Evolutionary conservation across 345 rosid genomes (phyloP), one percentile per base, ranked within the genome.

Genomic region (Ailanthus altissimus): DNA sequence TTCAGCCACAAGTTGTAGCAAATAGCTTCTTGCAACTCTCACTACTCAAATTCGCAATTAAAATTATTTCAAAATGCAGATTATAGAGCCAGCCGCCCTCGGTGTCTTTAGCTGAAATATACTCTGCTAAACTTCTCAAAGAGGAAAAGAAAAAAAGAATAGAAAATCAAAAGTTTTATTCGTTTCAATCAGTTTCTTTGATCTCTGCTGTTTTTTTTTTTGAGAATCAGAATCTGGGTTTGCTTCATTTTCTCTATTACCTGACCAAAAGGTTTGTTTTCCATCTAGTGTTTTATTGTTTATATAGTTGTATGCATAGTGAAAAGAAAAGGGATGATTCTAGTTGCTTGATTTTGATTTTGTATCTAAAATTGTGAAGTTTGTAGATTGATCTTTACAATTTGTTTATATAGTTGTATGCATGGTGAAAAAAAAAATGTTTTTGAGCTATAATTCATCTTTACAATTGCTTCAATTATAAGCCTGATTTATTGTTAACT

Each of bases 1-100:
- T 72, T 81, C 70, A 83, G 82, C 93, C 93, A 85, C 89, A 76
- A 59, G 10, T 80, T 51, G 42, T 16, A 8, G 12, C 53, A 8
- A 23, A 26, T 23, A 3, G 20, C 56, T 38, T 80, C 32, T 23
- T 13, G 7, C 25, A 36, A 51, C 65, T 53, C 47, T 50, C 32
- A 72, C 49, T 14, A n/a, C n/a, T n/a, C n/a, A n/a, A n/a, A n/a
- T n/a, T n/a, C n/a, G n/a, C n/a, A n/a, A n/a, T n/a, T n/a, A n/a
- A n/a, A n/a, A 32, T 32, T 32, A 32, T 3, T 3, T 1, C 38
- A 32, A 32, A n/a, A 3, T 32, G 38, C 2, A 32, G 3, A 32
- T 32, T 1, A 3, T 32, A 32, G 3, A 45, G 67, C 47, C 11
- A 56, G 80, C 81, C 51, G 73, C 82, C 79, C 59, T 53, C 67